phyloP scores from a whole-genome alignment of 2,329 filamentous ascomycete genomes.

The Plenodomus tracheiphilus region DNA sequence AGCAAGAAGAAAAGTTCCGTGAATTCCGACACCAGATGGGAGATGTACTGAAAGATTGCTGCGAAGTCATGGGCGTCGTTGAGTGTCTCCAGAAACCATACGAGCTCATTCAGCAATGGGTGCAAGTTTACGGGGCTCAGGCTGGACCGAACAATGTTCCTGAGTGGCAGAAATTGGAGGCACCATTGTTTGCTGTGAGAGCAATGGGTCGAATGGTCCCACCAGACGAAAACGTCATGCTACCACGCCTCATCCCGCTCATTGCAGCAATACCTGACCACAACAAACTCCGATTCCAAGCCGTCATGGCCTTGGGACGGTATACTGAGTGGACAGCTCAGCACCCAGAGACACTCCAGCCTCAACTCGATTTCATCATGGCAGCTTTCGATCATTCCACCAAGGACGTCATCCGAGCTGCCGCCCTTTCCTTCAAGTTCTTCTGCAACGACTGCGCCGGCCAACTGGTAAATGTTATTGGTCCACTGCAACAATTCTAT shows the following conservation, averaged over 20 bases:
- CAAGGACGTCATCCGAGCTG: constrained; percentile 86
- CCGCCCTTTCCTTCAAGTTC: constrained; percentile 93
- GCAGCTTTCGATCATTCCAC: constrained; percentile 87
- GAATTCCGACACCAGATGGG: constrained; percentile 97
- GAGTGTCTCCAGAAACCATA: constrained; percentile 91
- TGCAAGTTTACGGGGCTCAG: constrained; percentile 76
- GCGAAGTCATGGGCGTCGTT: constrained; percentile 91
- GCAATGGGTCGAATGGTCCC: constrained; percentile 97
- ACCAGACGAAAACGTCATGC: constrained; percentile 80
- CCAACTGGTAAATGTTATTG: constrained; percentile 78
- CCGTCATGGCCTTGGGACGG: constrained; percentile 93
- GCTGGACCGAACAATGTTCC: constrained; percentile 76
- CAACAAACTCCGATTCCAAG: constrained; percentile 97
- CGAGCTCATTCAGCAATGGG: constrained; percentile 84
- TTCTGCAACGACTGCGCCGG: constrained; percentile 95
- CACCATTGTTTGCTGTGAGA: constrained; percentile 90
- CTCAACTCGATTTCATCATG: constrained; percentile 94
- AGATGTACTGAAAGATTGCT: constrained; percentile 95
- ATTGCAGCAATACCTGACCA: constrained; percentile 93
- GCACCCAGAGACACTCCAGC: constrained; percentile 87
- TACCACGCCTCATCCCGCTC: constrained; percentile 89
- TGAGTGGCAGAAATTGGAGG: constrained; percentile 95
- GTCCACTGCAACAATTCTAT: constrained; percentile 90
- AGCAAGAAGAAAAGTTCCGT: constrained; percentile 94
- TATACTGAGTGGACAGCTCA: constrained; percentile 98